Percentiles rank a stretch among this genome's conserved stretches.
Evolutionary conservation across 1,284 basidiomycete genomes (phyloP).

Genomic region (Paramarasmius palmivorus): DNA sequence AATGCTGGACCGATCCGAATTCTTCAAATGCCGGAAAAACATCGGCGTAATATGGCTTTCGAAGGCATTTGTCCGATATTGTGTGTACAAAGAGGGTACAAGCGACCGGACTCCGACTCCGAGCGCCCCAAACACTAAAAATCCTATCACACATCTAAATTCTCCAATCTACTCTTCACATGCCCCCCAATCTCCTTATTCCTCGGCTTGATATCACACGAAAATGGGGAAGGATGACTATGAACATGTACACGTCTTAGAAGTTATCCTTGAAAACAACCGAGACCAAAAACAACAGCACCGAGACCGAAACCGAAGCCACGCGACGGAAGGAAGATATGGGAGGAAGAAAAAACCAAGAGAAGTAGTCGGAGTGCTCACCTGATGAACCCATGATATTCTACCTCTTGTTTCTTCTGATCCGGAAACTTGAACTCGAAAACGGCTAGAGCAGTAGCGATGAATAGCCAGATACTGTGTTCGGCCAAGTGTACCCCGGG

Average conservation of each 20-base stretch:
- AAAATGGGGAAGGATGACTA: slow-evolving; percentile 6
- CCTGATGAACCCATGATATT: slow-evolving; percentile 14
- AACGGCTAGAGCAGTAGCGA: slow-evolving; percentile 22
- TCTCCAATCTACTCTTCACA: background rate
- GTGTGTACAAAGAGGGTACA: too few species aligned
- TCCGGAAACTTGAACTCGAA: slow-evolving; percentile 26
- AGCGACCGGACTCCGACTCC: too few species aligned
- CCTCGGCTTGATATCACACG: slow-evolving; percentile 4
- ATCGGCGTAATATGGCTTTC: too few species aligned
- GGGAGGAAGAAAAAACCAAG: too few species aligned
- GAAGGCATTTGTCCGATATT: background rate
- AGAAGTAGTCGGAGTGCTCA: too few species aligned
- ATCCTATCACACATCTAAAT: background rate
- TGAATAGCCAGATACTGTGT: slow-evolving; percentile 24
- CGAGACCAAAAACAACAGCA: too few species aligned
- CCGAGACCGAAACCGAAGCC: too few species aligned
- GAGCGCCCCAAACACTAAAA: too few species aligned
- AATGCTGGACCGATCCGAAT: background rate
- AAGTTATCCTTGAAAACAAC: too few species aligned
- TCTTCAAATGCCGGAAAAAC: background rate
- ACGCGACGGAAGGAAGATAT: background rate
- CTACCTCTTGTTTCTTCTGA: slow-evolving; percentile 23
- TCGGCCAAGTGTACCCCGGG: slow-evolving; percentile 28
- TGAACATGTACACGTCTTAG: background rate
- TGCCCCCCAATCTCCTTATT: background rate